Evolutionary conservation across 2,329 filamentous ascomycete genomes (phyloP).

Genomic region (Fusarium fracticaudum): DNA sequence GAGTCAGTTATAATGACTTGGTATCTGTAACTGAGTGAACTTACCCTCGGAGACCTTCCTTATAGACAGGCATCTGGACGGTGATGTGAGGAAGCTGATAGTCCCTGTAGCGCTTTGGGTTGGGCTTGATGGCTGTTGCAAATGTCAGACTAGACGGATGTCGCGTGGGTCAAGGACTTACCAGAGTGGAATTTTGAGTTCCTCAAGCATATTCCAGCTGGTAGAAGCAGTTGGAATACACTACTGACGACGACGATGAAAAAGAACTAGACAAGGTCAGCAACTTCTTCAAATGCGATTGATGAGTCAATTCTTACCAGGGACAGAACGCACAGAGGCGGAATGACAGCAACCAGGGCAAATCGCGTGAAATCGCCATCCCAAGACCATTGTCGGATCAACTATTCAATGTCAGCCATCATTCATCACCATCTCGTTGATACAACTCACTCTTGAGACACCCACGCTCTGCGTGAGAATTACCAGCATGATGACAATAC

Average conservation of each 20-base stretch:
- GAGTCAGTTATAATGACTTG: not conserved
- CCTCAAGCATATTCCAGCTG: conserved; percentile 38
- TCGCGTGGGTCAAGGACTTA: not conserved
- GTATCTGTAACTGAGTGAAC: not conserved
- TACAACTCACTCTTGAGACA: conserved; percentile 35
- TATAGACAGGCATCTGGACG: conserved; percentile 59
- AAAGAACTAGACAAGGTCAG: conserved; percentile 25
- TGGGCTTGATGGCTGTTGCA: conserved; percentile 38
- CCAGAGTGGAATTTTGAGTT: conserved; percentile 43
- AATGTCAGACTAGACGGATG: not conserved
- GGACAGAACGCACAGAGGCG: conserved; percentile 27
- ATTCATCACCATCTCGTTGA: too few relatives aligned
- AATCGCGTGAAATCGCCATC: conserved; percentile 35
- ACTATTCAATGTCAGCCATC: not conserved
- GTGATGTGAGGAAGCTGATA: conserved; percentile 56
- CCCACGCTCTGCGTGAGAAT: conserved; percentile 41
- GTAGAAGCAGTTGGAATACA: conserved; percentile 37
- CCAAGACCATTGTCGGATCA: conserved; percentile 36
- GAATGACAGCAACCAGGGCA: conserved; percentile 29
- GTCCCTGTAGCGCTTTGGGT: conserved; percentile 38
- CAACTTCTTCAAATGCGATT: too few relatives aligned
- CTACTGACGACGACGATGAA: conserved; percentile 42
- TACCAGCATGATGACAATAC: conserved; percentile 41
- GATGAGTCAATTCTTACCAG: conserved; percentile 4
- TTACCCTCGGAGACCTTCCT: conserved; percentile 44